Base-by-base conservation (phyloP, 2,329 filamentous ascomycete species). In the Aspergillus proliferans region DNA sequence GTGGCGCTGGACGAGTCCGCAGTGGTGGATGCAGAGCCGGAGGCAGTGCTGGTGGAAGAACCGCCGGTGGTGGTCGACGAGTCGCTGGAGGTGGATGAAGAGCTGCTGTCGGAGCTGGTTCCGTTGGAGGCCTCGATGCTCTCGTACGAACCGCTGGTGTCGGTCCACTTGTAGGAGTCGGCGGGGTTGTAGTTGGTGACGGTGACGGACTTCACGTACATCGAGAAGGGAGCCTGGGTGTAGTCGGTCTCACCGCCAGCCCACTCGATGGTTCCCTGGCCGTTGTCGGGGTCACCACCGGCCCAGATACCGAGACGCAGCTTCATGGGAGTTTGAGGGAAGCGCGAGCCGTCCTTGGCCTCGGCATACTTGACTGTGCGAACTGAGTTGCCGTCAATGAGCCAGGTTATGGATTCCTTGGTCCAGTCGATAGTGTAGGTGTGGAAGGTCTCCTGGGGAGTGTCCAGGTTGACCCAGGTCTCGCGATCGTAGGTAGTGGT, bases 401-500 rank as follows among this genome's bases (percentile, higher is more conserved):
- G 73, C 85, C 86, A 89, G 57, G 75, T 74, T 51, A 86, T 75
- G 57, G 74, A 71, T 33, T 83, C 77, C 57, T 78, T 71, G 46
- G 80, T 85, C 85, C 86, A 89, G 66, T 86, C 79, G 50, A 88
- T 51, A 42, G 68, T 52, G 62, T 76, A 76, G 26, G 71, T 75
- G 60, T 74, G 70, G 60, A 69, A 73, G 33, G 53, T 55, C 22
- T 65, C 61, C 55, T 74, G 71, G 49, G 86, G 92, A 61, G 78
- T 71, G 54, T 74, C 59, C 62, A 84, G 74, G 2, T 81, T 71
- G 68, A 91, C 86, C 67, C 88, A 90, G 51, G 87, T 85, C 52
- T 86, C 91, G 50, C 92, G 86, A 72, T 95, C 88, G 74, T 93
- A 95, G 10, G 81, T 80, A 3, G 63, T 58, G 0, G 87, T 90